These are phyloP conservation scores for Ogataea pilisensis DNA, from an alignment of 805 yeast genomes.

Conservation along the genomic window DNA sequence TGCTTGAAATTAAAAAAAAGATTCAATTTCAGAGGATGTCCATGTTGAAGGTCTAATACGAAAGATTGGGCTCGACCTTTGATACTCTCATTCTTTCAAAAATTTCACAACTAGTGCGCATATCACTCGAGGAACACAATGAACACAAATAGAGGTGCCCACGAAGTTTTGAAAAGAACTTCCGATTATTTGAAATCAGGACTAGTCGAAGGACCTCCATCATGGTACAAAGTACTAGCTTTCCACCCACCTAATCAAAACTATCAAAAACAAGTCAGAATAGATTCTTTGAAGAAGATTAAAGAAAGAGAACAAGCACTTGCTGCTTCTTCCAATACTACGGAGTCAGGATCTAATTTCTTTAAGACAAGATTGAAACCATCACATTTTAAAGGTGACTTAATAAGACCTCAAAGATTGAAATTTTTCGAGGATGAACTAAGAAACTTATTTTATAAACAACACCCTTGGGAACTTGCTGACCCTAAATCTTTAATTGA, in stretches of 20 bases:
- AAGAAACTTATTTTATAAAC: conserved; percentile 77
- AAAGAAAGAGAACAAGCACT: conserved; percentile 15
- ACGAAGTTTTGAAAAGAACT: conserved; percentile 73
- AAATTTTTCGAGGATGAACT: conserved; percentile 72
- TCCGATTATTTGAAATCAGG: conserved; percentile 72
- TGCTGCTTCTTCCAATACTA: conserved; percentile 15
- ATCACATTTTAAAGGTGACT: conserved; percentile 34
- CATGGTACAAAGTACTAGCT: conserved; percentile 85
- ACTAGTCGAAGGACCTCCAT: conserved; percentile 67
- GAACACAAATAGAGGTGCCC: conserved; percentile 77
- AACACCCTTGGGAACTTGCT: conserved; percentile 98
- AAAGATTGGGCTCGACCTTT: no score
- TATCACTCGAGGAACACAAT: conserved; percentile 33
- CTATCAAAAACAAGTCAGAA: conserved; percentile 42
- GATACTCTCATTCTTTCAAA: no score
- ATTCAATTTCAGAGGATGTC: no score
- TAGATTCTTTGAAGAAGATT: conserved; percentile 25
- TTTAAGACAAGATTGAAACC: conserved; percentile 46
- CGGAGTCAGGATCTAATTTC: conserved; percentile 10
- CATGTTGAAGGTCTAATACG: no score
- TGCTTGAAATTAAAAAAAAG: no score
- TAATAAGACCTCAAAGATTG: conserved; percentile 51
- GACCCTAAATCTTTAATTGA: conserved; percentile 83
- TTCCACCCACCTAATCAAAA: conserved; percentile 74
- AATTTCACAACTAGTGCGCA: no score